A percentile compares a stretch with the other conserved stretches of the same genome.
Conservation (phyloP, 2,329 filamentous ascomycete species). For the Cercospora janseana region DNA sequence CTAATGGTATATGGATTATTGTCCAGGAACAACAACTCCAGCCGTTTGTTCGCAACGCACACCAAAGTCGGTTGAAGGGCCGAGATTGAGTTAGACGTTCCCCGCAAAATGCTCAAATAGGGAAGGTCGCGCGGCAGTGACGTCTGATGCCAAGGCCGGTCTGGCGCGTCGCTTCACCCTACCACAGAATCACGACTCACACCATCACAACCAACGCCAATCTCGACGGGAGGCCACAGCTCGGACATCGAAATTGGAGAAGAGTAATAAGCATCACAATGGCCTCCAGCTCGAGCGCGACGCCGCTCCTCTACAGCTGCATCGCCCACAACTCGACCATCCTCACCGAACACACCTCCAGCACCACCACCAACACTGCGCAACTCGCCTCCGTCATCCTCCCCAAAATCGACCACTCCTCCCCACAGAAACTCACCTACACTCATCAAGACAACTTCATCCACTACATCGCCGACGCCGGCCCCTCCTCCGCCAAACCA, state of each 20-base stretch:
- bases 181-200: background rate
- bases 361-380: conserved; percentile 76
- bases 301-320: conserved; percentile 60
- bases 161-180: background rate
- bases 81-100: conserved; percentile 8
- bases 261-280: conserved; percentile 33
- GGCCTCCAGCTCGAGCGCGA: conserved; percentile 39
- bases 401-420: conserved; percentile 82
- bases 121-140: conserved; percentile 5
- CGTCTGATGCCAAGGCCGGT: background rate
- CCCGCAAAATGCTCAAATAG: background rate
- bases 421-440: conserved; percentile 86
- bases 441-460: conserved; percentile 82
- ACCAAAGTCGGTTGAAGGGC: too few relatives aligned
- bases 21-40: too few relatives aligned
- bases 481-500: conserved; percentile 29
- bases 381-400: conserved; percentile 91
- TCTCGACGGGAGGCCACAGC: background rate
- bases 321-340: conserved; percentile 93
- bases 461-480: conserved; percentile 85
- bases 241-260: too few relatives aligned
- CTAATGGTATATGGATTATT: too few relatives aligned
- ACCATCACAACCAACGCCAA: background rate
- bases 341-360: conserved; percentile 86
- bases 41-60: too few relatives aligned